A percentile compares a stretch with the other conserved stretches of the same genome.
Evolutionary conservation across 2,329 filamentous ascomycete genomes (phyloP).

Genomic region (Verticillium tricorpus): DNA sequence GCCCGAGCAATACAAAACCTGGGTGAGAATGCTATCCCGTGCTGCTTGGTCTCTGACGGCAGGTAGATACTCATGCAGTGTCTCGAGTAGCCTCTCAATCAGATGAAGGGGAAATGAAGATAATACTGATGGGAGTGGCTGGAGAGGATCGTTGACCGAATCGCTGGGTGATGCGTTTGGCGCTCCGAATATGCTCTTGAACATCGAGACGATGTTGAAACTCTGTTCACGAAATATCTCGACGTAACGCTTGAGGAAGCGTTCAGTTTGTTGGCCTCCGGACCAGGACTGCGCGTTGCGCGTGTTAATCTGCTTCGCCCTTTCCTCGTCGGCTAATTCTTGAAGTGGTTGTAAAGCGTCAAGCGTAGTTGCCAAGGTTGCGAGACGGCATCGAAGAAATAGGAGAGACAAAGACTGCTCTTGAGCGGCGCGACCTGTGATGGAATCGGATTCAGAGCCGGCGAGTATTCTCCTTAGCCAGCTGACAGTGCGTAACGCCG

Average conservation of each 20-base stretch:
- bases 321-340: constrained; percentile 87
- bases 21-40: constrained; percentile 82
- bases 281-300: constrained; percentile 45
- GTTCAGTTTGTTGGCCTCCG: constrained; percentile 85
- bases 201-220: constrained; percentile 93
- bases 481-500: constrained; percentile 83
- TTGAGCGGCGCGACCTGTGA: constrained; percentile 16
- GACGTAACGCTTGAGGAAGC: constrained; percentile 91
- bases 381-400: constrained; percentile 81
- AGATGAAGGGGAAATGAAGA: constrained; percentile 82
- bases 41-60: constrained; percentile 75
- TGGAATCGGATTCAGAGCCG: constrained; percentile 48
- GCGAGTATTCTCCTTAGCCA: constrained; percentile 86
- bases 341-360: constrained; percentile 79
- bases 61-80: constrained; percentile 70
- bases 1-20: constrained; percentile 88
- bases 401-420: constrained; percentile 75
- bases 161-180: constrained; percentile 4
- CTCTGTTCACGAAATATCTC: constrained; percentile 98
- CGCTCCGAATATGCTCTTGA: constrained; percentile 71
- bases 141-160: constrained; percentile 35
- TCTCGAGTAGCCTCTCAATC: constrained; percentile 74
- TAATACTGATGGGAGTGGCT: constrained; percentile 68
- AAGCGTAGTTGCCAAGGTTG: constrained; percentile 73
- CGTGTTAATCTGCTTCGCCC: constrained; percentile 37